phyloP scores from a whole-genome alignment of 2,329 filamentous ascomycete species.

The Colletotrichum lini region DNA sequence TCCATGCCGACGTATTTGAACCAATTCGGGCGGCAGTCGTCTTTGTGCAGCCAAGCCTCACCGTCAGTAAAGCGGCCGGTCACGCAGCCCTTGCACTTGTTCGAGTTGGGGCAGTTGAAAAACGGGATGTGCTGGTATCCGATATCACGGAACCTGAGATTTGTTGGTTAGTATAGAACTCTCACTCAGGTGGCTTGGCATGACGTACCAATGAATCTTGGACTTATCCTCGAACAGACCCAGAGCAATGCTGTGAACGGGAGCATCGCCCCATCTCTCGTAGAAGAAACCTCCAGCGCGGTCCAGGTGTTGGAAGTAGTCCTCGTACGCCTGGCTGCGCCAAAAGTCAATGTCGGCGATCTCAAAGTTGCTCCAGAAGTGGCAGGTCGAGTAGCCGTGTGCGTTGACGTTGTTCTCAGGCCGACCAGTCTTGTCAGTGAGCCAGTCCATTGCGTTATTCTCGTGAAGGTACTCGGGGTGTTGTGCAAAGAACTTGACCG shows the following conservation, averaged over 20 bases:
- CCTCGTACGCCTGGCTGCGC: conserved; percentile 90
- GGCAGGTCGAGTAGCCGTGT: conserved; percentile 96
- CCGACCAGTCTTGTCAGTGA: conserved; percentile 82
- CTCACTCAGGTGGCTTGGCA: not conserved
- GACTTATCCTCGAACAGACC: conserved; percentile 92
- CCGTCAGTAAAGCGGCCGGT: conserved; percentile 91
- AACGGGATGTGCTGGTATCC: conserved; percentile 99
- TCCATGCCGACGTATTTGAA: conserved; percentile 94
- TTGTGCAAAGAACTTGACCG: conserved; percentile 87
- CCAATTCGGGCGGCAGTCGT: conserved; percentile 97
- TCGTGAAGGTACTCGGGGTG: conserved; percentile 85
- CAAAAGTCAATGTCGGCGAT: conserved; percentile 95
- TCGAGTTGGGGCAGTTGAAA: conserved; percentile 98
- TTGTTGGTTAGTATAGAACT: conserved; percentile 42
- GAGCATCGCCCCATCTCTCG: conserved; percentile 97
- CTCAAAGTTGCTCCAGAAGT: conserved; percentile 99
- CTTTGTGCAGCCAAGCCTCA: conserved; percentile 85
- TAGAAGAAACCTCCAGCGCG: conserved; percentile 98
- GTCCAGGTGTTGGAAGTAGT: conserved; percentile 97
- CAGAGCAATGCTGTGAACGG: conserved; percentile 93
- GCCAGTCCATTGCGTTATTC: conserved; percentile 90
- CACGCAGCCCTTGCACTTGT: conserved; percentile 91
- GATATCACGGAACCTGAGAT: conserved; percentile 93
- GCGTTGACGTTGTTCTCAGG: conserved; percentile 86
- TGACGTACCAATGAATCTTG: conserved; percentile 90